phyloP scores from a whole-genome alignment of 2,329 filamentous ascomycete genomes.

The Coniochaeta prunicola region DNA sequence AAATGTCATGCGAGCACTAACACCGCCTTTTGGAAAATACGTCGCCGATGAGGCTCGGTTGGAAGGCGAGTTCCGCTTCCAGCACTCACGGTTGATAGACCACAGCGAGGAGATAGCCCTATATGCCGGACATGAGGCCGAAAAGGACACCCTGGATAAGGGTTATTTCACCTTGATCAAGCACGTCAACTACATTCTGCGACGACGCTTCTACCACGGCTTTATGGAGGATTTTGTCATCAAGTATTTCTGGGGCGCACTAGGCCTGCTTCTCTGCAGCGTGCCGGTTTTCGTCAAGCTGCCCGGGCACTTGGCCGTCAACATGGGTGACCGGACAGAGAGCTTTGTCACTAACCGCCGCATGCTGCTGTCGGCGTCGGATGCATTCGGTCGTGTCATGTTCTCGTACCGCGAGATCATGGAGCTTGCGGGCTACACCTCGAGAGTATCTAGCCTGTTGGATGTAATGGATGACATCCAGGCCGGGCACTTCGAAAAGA shows the following conservation, averaged over 20 bases:
- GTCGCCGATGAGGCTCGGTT: constrained; percentile 92
- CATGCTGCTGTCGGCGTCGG: constrained; percentile 86
- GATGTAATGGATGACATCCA: constrained; percentile 94
- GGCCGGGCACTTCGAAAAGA: constrained; percentile 89
- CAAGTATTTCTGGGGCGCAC: constrained; percentile 97
- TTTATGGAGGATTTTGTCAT: constrained; percentile 99
- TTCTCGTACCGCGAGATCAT: constrained; percentile 97
- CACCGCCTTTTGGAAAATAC: constrained; percentile 94
- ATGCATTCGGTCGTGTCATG: constrained; percentile 93
- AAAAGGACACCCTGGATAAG: constrained; percentile 95
- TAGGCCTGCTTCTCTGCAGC: constrained; percentile 87
- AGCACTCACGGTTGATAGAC: constrained; percentile 90
- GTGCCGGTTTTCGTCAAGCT: constrained; percentile 94
- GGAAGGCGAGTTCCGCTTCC: constrained; percentile 93
- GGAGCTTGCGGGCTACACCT: constrained; percentile 91
- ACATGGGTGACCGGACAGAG: constrained; percentile 64
- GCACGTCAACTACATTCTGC: constrained; percentile 92
- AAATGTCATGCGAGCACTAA: constrained; percentile 86
- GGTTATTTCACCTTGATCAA: constrained; percentile 99
- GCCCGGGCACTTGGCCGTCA: constrained; percentile 57
- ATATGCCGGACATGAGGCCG: constrained; percentile 84
- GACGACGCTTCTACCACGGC: constrained; percentile 90
- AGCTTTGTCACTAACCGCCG: constrained; percentile 90
- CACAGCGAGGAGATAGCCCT: constrained; percentile 93
- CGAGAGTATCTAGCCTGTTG: constrained; percentile 79